Base-by-base conservation (phyloP, 2,329 filamentous ascomycete species). In the Diaporthe australafricana region DNA sequence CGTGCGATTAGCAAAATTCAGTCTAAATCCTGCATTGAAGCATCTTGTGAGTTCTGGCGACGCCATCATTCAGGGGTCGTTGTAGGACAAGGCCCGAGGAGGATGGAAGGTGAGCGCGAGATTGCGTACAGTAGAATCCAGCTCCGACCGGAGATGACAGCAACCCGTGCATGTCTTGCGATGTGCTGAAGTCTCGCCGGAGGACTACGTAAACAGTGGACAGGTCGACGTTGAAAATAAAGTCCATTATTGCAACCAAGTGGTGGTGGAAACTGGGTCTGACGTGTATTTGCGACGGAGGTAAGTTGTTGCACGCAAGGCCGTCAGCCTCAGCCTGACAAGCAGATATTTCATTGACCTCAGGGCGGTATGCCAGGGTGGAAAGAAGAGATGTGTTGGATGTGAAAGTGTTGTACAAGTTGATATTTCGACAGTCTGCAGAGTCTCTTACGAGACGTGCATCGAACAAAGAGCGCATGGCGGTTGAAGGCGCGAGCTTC, bases 311-410 rank as follows among this genome's bases (percentile, higher is more conserved):
- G 27, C 53, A 27, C 45, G 52, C 27, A 47, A 38, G 38, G 66
- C 38, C 12, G 40, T 27, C 42, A 55, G 48, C 42, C 30, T 68
- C 45, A 48, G 40, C 55, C 40, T 45, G 22, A 55, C 45, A 27
- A 55, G 65, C 20, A 56, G 38, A 30, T 68, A 68, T 55, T 55
- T 45, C 45, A 68, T 68, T 9, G 82, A 85, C 74, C 12, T 25
- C 60, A 80, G 84, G 70, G 82, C 84, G 50, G 83, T 84, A 1
- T 74, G 71, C 4, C 79, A 47, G 50, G 40, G 50, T 17, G 40
- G 22, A 52, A 35, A 20, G 7, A 35, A 35, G 35, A 35, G 50
- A 45, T 25, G 14, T 30, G 9, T 20, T 27, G 42, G 11, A 8
- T 38, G 25, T 57, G 7, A 63, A 48, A 35, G 42, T 14, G n/a